Percentiles rank a stretch among this genome's conserved stretches.
Evolutionary conservation across 202 grass and related monocot genomes (phyloP).

Genomic region (Hordeum pubiflorum): DNA sequence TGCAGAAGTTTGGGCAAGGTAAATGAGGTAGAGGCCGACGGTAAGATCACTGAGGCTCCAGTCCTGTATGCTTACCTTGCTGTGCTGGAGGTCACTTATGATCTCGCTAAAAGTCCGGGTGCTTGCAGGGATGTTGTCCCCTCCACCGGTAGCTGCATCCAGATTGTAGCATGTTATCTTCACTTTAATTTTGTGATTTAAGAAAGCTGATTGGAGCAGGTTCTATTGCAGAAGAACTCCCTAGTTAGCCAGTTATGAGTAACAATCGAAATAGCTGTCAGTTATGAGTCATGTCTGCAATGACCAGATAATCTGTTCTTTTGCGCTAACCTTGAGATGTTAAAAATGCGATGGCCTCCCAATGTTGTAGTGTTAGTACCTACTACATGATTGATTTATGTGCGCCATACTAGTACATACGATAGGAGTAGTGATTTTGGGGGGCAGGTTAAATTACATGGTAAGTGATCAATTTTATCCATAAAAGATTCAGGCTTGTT

Average conservation of each 20-base stretch:
- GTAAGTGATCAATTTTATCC: not conserved
- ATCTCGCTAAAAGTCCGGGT: constrained; percentile 66
- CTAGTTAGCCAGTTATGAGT: not conserved
- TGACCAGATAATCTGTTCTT: not conserved
- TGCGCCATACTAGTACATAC: not conserved
- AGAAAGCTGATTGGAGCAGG: not conserved
- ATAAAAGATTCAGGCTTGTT: not conserved
- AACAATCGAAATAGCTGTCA: not conserved
- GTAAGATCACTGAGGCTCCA: constrained; percentile 93
- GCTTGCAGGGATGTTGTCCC: constrained; percentile 34
- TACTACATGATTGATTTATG: not conserved
- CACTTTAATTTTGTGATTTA: not conserved
- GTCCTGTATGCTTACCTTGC: constrained; percentile 81
- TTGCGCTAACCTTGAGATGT: not conserved
- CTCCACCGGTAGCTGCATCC: constrained; percentile 35
- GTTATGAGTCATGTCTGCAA: not conserved
- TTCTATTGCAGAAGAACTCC: not conserved
- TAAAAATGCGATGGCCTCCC: not conserved
- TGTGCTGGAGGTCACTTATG: constrained; percentile 70
- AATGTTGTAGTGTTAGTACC: not conserved
- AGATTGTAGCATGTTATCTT: constrained; percentile 1
- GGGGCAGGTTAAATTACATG: not conserved
- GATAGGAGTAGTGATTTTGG: not conserved
- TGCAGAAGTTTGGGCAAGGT: constrained; percentile 79
- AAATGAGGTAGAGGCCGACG: constrained; percentile 81